Percentiles rank a stretch among this genome's conserved stretches.
Evolutionary conservation across 2,329 filamentous ascomycete genomes (phyloP).

Genomic region (Diaporthe longicolla): DNA sequence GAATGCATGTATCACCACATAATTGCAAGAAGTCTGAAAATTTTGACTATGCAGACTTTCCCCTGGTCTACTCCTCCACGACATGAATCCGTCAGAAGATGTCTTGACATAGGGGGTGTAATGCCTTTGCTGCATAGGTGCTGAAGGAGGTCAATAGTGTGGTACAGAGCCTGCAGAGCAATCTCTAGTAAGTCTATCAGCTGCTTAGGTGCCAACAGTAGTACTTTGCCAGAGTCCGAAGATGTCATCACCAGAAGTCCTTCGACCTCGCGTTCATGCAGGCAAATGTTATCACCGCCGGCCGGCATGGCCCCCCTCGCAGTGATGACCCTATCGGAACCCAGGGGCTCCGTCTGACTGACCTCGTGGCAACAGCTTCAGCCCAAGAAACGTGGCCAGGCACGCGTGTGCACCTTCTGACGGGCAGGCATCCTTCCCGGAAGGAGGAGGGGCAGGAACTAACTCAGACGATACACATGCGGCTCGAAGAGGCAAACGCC

Average conservation of each 20-base stretch:
- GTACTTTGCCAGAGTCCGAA: background rate
- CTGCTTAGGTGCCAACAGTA: background rate
- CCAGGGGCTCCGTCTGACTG: background rate
- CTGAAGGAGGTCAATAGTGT: no score
- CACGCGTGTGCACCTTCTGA: background rate
- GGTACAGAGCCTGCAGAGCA: no score
- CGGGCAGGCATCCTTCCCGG: slow-evolving; percentile 13
- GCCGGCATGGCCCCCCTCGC: background rate
- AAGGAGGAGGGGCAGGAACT: background rate
- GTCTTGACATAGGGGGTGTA: no score
- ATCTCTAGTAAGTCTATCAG: no score
- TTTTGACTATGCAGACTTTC: no score
- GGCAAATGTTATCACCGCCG: background rate
- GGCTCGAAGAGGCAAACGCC: background rate
- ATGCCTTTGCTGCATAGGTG: no score
- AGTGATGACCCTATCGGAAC: background rate
- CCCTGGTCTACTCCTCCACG: no score
- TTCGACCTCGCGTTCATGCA: slow-evolving; percentile 3
- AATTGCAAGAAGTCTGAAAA: no score
- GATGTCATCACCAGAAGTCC: background rate
- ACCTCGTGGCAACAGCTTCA: slow-evolving; percentile 25
- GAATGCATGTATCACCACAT: background rate
- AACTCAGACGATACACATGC: background rate
- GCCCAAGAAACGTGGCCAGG: slow-evolving; percentile 21
- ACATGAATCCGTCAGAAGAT: no score